Evolutionary conservation across 176 grass and related monocot genomes (phyloP), one percentile per base, ranked within the genome.

Genomic region (Oryza meyeriana): DNA sequence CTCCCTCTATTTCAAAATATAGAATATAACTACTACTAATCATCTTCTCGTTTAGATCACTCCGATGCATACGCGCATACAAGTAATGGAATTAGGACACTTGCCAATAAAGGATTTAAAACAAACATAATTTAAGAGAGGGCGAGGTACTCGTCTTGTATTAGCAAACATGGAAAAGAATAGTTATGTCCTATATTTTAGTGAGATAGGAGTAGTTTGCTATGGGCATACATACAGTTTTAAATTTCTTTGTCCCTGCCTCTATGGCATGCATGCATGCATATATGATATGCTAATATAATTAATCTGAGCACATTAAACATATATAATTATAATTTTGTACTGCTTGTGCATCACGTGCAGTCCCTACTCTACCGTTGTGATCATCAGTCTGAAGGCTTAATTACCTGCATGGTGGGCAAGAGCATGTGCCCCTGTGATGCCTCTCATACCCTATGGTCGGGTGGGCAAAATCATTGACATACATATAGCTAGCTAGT

Each of bases 381-480:
- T 55, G 71, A 39, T 61, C 64, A 12, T 22, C 44, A 48, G 36
- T 27, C 36, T 74, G 28, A 39, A 65, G 18, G 17, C 20, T 25
- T 47, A 30, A 52, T 61, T 57, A 5, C 18, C 32, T 40, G 8
- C 59, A 34, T 16, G 6, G 69, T 34, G 40, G n/a, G 81, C 70
- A 74, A 26, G 30, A 40, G 64, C 87, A 62, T 81, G 82, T 85
- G 77, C 22, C 45, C 71, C 11, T 20, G 73, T 70, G 79, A 41
- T 30, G 79, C 58, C 31, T 74, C 62, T 84, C 71, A 35, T 89
- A 45, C 70, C 70, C 12, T 80, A 33, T 9, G 63, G 64, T 89
- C 64, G 64, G 87, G 69, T 22, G 22, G 13, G 6, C 18, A 7
- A 72, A 71, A 64, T 20, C 10, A 59, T 28, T 42, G 55, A 25